Percentiles rank a stretch among this genome's conserved stretches.
Conservation (phyloP, 2,329 filamentous ascomycete genomes). For the Westerdykella sp. region DNA sequence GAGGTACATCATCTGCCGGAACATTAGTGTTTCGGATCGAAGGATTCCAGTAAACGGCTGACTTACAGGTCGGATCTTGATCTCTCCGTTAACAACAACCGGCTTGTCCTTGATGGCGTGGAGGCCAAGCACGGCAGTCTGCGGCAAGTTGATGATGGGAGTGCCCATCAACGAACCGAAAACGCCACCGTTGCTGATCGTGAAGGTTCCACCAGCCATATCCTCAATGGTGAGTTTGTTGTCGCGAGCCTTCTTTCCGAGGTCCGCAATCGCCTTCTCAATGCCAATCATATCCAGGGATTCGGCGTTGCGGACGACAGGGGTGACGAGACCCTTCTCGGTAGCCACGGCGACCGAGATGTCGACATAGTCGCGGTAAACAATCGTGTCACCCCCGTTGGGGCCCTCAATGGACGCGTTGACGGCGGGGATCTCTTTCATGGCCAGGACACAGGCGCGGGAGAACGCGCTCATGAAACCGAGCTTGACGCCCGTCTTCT, state of each 20-base stretch:
- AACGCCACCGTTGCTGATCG: slow-evolving; percentile 93
- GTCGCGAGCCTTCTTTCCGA: slow-evolving; percentile 96
- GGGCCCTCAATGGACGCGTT: slow-evolving; percentile 97
- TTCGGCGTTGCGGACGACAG: slow-evolving; percentile 91
- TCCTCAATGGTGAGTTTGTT: slow-evolving; percentile 97
- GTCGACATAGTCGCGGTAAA: slow-evolving; percentile 97
- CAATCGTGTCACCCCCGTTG: slow-evolving; percentile 91
- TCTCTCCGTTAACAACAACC: slow-evolving; percentile 83
- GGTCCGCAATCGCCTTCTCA: slow-evolving; percentile 83
- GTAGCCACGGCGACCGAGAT: slow-evolving; percentile 96
- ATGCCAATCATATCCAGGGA: slow-evolving; percentile 80
- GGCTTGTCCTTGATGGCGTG: slow-evolving; percentile 96
- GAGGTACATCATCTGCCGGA: slow-evolving; percentile 84
- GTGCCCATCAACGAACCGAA: slow-evolving; percentile 97
- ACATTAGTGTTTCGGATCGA: slow-evolving; percentile 7
- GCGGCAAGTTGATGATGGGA: slow-evolving; percentile 95
- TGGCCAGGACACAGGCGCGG: slow-evolving; percentile 79
- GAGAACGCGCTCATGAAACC: slow-evolving; percentile 99
- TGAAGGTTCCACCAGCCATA: slow-evolving; percentile 97
- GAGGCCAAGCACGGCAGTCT: slow-evolving; percentile 83
- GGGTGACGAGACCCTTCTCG: slow-evolving; percentile 94
- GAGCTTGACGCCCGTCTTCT: slow-evolving; percentile 94
- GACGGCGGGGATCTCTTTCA: slow-evolving; percentile 89
- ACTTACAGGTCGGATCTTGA: slow-evolving; percentile 76
- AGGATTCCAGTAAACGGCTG: neutral